Conservation (phyloP, 495 filamentous ascomycete genomes). For the Pseudevernia furfuracea region DNA sequence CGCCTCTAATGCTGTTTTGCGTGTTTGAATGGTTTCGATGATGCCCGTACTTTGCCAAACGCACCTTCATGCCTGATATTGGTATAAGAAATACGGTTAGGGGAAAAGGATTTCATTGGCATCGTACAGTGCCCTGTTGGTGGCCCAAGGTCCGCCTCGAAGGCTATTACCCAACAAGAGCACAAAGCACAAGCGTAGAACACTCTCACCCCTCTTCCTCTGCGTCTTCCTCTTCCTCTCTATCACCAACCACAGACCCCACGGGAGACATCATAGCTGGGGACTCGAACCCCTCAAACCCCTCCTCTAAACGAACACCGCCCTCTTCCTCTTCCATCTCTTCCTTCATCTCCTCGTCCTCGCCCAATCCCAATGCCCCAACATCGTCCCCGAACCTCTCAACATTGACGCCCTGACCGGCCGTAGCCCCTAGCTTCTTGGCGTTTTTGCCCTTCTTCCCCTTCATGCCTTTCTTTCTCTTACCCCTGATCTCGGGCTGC, state of each 20-base stretch:
- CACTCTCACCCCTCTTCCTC: not conserved
- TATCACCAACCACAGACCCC: not conserved
- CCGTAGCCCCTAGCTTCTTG: not conserved
- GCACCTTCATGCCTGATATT: not conserved
- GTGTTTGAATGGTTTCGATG: not conserved
- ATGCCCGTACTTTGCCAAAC: not conserved
- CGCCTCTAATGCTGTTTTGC: not conserved
- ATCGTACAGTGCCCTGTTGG: not conserved
- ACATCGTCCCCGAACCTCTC: not conserved
- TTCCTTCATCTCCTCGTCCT: not conserved
- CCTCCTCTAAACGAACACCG: not conserved
- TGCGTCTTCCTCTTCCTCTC: not conserved
- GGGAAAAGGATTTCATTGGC: not conserved
- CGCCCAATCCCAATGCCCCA: not conserved
- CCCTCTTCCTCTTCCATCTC: not conserved
- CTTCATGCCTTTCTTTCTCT: not conserved
- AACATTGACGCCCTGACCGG: not conserved
- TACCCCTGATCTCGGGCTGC: not conserved
- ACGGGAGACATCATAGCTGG: not conserved
- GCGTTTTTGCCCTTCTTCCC: not conserved
- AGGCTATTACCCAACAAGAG: not conserved
- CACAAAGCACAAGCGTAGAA: not conserved
- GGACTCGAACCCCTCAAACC: not conserved
- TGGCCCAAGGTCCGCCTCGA: not conserved
- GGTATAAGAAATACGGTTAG: too few relatives aligned